A percentile compares a stretch with the other conserved stretches of the same genome.
These are phyloP conservation scores for Vitis hybrid DNA, from an alignment of 177 flowering plant species.

Conservation along the genomic window DNA sequence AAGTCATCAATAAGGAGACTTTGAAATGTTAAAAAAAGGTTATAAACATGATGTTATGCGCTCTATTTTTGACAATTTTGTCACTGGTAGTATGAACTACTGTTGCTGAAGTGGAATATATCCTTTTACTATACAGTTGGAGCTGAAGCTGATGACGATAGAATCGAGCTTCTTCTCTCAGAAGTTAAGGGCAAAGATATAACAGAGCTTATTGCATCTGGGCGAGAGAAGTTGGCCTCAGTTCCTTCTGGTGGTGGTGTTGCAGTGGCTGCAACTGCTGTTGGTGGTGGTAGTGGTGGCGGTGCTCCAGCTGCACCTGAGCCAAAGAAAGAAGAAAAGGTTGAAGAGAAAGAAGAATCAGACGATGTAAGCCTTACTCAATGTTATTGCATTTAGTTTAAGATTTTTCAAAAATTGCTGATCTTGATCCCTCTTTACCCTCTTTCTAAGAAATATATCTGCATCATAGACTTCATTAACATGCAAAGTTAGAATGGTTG, in stretches of 20 bases:
- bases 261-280: conserved; percentile 22
- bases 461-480: neutral
- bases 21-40: too few relatives aligned
- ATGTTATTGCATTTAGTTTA: neutral
- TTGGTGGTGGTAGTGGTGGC: conserved; percentile 25
- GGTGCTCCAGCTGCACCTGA: conserved; percentile 38
- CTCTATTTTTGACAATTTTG: too few relatives aligned
- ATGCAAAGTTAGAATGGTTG: neutral
- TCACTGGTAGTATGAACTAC: too few relatives aligned
- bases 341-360: conserved; percentile 44
- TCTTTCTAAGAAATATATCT: neutral
- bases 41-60: too few relatives aligned
- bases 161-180: conserved; percentile 27
- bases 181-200: conserved; percentile 45
- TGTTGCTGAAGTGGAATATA: neutral
- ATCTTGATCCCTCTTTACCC: neutral
- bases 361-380: conserved; percentile 31
- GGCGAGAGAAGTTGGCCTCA: conserved; percentile 44
- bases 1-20: too few relatives aligned
- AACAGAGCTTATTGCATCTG: conserved; percentile 43
- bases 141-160: conserved; percentile 37
- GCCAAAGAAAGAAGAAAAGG: conserved; percentile 42
- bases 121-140: conserved; percentile 26
- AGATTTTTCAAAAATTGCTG: neutral
- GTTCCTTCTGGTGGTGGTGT: conserved; percentile 54